phyloP scores from a whole-genome alignment of 345 rosid species.

The Acer negundo region DNA sequence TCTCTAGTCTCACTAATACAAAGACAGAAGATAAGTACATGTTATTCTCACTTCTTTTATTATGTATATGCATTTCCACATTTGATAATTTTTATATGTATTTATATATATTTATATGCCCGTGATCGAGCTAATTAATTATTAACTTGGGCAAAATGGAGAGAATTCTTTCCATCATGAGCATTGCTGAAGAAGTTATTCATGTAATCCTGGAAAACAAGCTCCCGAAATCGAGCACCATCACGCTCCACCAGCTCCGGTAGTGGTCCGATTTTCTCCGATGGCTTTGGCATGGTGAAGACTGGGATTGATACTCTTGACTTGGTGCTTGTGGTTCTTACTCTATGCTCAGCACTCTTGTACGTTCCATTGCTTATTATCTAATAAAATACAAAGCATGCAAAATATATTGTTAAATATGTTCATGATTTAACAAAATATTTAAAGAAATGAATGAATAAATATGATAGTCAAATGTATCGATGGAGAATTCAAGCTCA shows the following conservation, averaged over 20 bases:
- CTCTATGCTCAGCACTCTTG: constrained; percentile 63
- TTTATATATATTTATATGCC: too few species aligned
- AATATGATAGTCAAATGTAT: too few species aligned
- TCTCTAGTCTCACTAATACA: too few species aligned
- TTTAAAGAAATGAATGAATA: background rate
- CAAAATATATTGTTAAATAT: too few species aligned
- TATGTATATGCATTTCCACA: background rate
- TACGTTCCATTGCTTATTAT: constrained; percentile 61
- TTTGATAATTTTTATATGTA: too few species aligned
- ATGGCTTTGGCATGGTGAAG: constrained; percentile 43
- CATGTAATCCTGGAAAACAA: constrained; percentile 51
- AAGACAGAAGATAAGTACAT: too few species aligned
- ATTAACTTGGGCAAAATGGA: constrained; percentile 35
- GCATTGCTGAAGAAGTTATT: constrained; percentile 52
- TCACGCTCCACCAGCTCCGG: constrained; percentile 44
- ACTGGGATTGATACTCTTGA: constrained; percentile 64
- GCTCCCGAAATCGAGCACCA: constrained; percentile 46
- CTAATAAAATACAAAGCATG: constrained; percentile 21
- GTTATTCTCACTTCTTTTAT: too few species aligned
- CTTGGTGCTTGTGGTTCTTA: constrained; percentile 41
- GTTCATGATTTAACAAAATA: background rate
- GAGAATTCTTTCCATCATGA: constrained; percentile 57
- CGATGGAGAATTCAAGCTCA: too few species aligned
- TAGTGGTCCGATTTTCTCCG: constrained; percentile 46
- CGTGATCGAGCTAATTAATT: background rate